Base-by-base conservation (phyloP, 345 rosid species). In the Dipteronia sinensis region DNA sequence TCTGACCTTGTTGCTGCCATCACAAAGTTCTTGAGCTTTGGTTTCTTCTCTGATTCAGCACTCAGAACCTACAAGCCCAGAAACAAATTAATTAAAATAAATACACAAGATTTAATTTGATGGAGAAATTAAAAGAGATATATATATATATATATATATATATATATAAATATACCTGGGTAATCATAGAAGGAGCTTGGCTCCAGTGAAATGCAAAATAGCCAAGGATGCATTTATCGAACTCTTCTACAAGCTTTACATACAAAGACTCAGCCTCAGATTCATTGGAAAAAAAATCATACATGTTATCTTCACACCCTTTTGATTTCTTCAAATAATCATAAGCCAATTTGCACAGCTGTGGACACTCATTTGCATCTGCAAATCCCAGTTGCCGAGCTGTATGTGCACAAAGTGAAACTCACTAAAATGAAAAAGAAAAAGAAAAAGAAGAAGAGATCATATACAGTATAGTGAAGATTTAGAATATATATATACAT, bases 1-100 rank as follows among this genome's bases (percentile, higher is more conserved):
- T 53, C 56, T 51, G 70, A 91, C 99, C 99, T 91, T 40, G 99
- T 94, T 7, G 99, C 99, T 80, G 97, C 94, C 92, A 94, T 87
- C 62, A 91, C 86, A 15, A 92, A 79, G 63, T 85, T 83, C 74
- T 91, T 94, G 27, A 96, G 80, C 87, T 89, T 94, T 73, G 85
- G 82, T 69, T 83, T 77, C 75, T 81, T 87, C 70, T 86, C 90
- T 25, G 87, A 80, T 72, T 87, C 94, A 44, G 76, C 86, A 55
- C 89, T 85, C 80, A 94, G 62, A 47, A 86, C 90, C 99, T 95
- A 73, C 68, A 46, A 0, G 3, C 10, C 71, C 67, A 1, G 49
- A 10, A 46, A 46, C 11, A 42, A 42, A 9, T 42, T 42, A 34
- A 34, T 34, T 34, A 34, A 34, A 34, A 4, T 34, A 34, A 34